Conservation (phyloP, 2,329 filamentous ascomycete species). For the Fusarium pseudoanthophilum region DNA sequence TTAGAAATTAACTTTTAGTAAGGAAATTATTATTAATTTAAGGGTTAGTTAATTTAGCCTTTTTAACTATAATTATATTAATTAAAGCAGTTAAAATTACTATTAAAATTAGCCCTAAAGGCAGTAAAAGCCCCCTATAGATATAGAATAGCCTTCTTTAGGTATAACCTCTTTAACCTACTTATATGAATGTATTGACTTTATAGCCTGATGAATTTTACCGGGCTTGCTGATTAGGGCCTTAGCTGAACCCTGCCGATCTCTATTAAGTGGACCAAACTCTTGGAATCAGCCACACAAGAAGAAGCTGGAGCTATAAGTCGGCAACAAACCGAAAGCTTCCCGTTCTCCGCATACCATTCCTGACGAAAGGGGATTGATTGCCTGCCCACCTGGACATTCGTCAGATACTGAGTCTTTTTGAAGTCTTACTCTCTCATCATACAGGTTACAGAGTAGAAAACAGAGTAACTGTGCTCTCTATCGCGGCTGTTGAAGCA, state of each 20-base stretch:
- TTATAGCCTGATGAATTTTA: too few species aligned
- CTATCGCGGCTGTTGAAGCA: not conserved
- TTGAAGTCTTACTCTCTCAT: not conserved
- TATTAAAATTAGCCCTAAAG: too few species aligned
- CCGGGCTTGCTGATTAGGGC: too few species aligned
- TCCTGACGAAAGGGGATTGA: not conserved
- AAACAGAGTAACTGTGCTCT: not conserved
- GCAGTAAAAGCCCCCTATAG: too few species aligned
- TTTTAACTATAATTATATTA: too few species aligned
- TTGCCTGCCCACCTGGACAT: not conserved
- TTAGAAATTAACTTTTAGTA: too few species aligned
- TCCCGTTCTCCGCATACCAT: conserved; percentile 5
- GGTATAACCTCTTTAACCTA: too few species aligned
- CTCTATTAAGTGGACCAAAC: conserved; percentile 22
- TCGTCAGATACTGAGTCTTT: not conserved
- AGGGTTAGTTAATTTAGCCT: too few species aligned
- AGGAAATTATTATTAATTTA: too few species aligned
- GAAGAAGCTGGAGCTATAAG: conserved; percentile 20
- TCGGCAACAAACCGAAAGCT: conserved; percentile 4
- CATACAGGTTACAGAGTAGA: not conserved
- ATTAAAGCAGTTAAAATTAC: too few species aligned
- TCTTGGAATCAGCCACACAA: conserved; percentile 16
- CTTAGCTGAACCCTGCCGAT: conserved; percentile 36
- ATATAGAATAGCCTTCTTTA: too few species aligned
- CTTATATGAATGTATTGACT: too few species aligned